Evolutionary conservation across 164 flowering plant genomes (phyloP).

Genomic region (Kingdonia uniflora): DNA sequence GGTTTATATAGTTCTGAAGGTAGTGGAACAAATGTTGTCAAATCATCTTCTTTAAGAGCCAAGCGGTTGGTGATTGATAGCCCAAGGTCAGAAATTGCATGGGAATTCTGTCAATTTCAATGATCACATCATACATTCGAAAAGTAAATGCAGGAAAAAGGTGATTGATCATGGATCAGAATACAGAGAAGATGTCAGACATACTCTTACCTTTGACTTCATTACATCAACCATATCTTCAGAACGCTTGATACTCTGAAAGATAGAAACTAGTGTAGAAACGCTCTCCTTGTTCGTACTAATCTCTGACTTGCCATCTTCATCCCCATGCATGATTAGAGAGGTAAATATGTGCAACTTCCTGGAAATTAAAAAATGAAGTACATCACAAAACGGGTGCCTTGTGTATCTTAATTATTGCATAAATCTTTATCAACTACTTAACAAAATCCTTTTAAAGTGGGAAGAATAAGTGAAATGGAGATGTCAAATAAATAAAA

Average conservation of each 20-base stretch:
- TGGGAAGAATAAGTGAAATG: too few relatives aligned
- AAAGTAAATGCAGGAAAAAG: too few relatives aligned
- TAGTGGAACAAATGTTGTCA: conserved; percentile 29
- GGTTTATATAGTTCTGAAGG: conserved; percentile 56
- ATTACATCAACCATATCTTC: conserved; percentile 56
- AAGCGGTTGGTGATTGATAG: conserved; percentile 59
- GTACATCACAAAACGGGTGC: too few relatives aligned
- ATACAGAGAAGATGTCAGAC: too few relatives aligned
- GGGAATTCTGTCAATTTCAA: conserved; percentile 50
- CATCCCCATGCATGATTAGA: conserved; percentile 57
- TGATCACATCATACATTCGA: not conserved
- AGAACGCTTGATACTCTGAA: conserved; percentile 50
- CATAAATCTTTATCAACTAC: too few relatives aligned
- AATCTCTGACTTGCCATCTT: conserved; percentile 46
- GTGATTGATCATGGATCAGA: too few relatives aligned
- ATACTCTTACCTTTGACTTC: conserved; percentile 57
- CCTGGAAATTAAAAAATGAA: conserved; percentile 29
- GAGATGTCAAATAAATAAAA: too few relatives aligned
- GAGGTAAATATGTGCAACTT: conserved; percentile 58
- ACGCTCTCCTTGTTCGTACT: conserved; percentile 38
- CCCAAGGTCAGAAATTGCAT: conserved; percentile 85
- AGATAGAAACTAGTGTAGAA: conserved; percentile 39
- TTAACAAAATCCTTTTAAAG: too few relatives aligned
- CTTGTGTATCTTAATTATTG: too few relatives aligned
- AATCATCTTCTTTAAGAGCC: conserved; percentile 31